These are phyloP conservation scores for Amauroascus niger DNA, from an alignment of 2,329 filamentous ascomycete species.

Conservation along the genomic window DNA sequence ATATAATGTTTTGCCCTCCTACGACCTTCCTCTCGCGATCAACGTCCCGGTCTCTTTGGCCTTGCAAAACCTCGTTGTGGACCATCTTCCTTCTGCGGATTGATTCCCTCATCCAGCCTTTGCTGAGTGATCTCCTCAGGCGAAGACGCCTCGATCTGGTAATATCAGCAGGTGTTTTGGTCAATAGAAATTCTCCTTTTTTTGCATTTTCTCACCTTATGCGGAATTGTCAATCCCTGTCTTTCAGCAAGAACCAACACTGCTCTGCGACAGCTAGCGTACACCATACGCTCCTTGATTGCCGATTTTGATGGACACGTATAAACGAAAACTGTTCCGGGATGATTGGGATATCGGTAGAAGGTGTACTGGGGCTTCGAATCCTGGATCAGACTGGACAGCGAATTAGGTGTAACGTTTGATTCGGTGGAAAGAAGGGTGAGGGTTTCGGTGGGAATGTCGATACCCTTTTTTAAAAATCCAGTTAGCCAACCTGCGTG, in stretches of 20 bases:
- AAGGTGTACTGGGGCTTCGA: slow-evolving; percentile 52
- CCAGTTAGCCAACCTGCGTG: slow-evolving; percentile 10
- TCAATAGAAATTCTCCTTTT: neutral
- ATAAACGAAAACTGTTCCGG: slow-evolving; percentile 51
- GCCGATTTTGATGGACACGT: slow-evolving; percentile 52
- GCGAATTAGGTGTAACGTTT: slow-evolving; percentile 35
- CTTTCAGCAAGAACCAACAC: slow-evolving; percentile 47
- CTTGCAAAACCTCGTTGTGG: slow-evolving; percentile 49
- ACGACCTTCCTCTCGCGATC: slow-evolving; percentile 10
- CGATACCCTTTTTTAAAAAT: slow-evolving; percentile 31
- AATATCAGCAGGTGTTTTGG: neutral
- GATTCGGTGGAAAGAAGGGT: slow-evolving; percentile 41
- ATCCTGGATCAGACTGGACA: slow-evolving; percentile 42
- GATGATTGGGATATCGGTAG: slow-evolving; percentile 45
- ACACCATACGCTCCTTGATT: slow-evolving; percentile 58
- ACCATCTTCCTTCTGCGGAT: slow-evolving; percentile 40
- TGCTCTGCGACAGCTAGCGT: slow-evolving; percentile 49
- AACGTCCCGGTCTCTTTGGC: slow-evolving; percentile 53
- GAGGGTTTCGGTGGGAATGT: slow-evolving; percentile 45
- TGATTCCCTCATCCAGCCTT: slow-evolving; percentile 46
- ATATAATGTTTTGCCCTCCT: neutral
- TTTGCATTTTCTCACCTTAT: slow-evolving; percentile 39
- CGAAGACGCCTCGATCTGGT: slow-evolving; percentile 49
- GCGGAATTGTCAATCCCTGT: slow-evolving; percentile 48
- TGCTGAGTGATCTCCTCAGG: slow-evolving; percentile 49